Base-by-base conservation (phyloP, 306 rosid species). In the Prunus mira region DNA sequence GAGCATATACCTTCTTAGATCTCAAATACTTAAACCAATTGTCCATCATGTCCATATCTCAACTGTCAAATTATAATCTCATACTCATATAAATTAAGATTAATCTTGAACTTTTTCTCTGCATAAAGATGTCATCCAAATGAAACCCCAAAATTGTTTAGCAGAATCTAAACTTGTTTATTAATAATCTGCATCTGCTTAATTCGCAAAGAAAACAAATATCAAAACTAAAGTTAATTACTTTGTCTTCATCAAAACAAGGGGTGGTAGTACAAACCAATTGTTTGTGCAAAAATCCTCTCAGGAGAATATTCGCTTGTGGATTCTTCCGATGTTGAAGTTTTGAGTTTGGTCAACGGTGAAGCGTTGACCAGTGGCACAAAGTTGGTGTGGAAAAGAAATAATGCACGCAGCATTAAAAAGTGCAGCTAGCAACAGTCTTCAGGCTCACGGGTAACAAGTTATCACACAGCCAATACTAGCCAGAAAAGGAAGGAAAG, bases 391-490 rank as follows among this genome's bases (percentile, higher is more conserved):
- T 62, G 66, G 41, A 56, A 72, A 56, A 20, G 1, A 71, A 71
- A 20, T 3, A 41, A 7, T 34, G 52, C 43, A 38, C 43, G 52
- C 5, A 25, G 76, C 67, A 57, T 14, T 72, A 20, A 72, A 72
- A 57, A 41, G 76, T 57, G 76, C 67, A 38, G 54, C 63, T 20
- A 82, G 68, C 73, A 82, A 55, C 72, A 46, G 45, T 3, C 52
- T 61, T 75, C 65, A 41, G 58, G 56, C 60, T 87, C 87, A 89
- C 90, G 91, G 83, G 75, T 62, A 75, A 70, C 27, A 34, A 24
- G 43, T 58, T 73, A 58, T 19, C 10, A 34, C 20, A 43, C 8
- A 56, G 41, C 55, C 75, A 79, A 80, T 55, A 65, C 77, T 73
- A 45, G 68, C 57, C 46, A 28, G 24, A 80, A 79, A 62, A 76